phyloP scores from a whole-genome alignment of 345 rosid genomes.

The Odontarrhena argentea region DNA sequence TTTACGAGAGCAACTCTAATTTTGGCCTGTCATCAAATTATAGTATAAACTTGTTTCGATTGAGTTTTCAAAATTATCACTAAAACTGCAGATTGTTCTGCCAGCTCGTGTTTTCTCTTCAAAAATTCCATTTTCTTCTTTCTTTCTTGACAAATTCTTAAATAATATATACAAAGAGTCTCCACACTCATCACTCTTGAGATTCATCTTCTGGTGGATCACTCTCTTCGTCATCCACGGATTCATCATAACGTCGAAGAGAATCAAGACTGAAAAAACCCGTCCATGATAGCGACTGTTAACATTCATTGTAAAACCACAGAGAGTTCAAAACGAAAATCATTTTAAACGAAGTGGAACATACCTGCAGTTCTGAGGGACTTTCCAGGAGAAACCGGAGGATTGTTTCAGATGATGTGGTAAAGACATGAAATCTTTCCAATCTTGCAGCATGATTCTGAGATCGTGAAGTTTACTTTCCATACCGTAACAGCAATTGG shows the following conservation, averaged over 20 bases:
- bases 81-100: neutral
- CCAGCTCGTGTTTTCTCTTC: neutral
- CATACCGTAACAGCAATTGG: conserved; percentile 83
- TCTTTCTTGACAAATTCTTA: neutral
- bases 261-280: conserved; percentile 48
- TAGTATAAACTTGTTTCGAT: neutral
- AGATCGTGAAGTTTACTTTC: conserved; percentile 79
- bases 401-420: conserved; percentile 55
- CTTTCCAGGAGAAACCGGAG: conserved; percentile 58
- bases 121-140: conserved; percentile 2
- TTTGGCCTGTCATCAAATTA: neutral
- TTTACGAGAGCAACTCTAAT: conserved; percentile 1
- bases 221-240: conserved; percentile 25
- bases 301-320: neutral
- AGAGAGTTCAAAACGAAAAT: conserved; percentile 4
- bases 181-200: too few relatives aligned
- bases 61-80: neutral
- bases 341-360: conserved; percentile 50
- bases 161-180: too few relatives aligned
- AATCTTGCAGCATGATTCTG: conserved; percentile 75
- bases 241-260: conserved; percentile 40
- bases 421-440: conserved; percentile 62
- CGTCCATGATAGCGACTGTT: neutral
- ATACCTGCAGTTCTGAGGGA: conserved; percentile 88
- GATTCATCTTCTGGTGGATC: conserved; percentile 26